phyloP scores from a whole-genome alignment of 1,284 basidiomycete genomes.

The Hemileia vastatrix region DNA sequence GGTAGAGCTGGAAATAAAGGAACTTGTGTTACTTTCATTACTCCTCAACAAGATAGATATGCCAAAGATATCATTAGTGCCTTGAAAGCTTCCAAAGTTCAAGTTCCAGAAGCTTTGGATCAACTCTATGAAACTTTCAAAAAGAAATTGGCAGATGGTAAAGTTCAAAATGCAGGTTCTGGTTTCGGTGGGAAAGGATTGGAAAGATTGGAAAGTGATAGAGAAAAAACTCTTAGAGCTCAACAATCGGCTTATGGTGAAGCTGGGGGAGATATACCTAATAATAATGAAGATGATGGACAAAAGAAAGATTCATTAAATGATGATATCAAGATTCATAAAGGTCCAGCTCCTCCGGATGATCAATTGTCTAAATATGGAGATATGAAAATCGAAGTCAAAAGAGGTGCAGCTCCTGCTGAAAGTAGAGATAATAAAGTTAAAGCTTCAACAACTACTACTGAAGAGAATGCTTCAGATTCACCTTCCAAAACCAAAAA shows the following conservation, averaged over 20 bases:
- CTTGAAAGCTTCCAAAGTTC: constrained; percentile 76
- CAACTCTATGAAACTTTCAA: constrained; percentile 79
- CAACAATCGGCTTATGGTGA: constrained; percentile 40
- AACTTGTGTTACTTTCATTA: constrained; percentile 95
- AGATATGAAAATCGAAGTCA: constrained; percentile 88
- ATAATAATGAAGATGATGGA: constrained; percentile 51
- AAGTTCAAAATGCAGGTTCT: constrained; percentile 78
- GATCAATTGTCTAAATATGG: constrained; percentile 40
- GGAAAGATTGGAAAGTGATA: constrained; percentile 83
- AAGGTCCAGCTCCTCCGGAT: constrained; percentile 1
- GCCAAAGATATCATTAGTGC: constrained; percentile 94
- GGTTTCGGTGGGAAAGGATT: constrained; percentile 97
- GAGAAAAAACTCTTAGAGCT: too few relatives aligned
- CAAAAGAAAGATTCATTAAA: constrained; percentile 48
- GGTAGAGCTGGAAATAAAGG: constrained; percentile 96
- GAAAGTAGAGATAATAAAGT: constrained; percentile 37
- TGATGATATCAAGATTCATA: too few relatives aligned
- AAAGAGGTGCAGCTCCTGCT: constrained; percentile 85
- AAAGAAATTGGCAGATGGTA: constrained; percentile 83
- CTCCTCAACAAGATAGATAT: constrained; percentile 91
- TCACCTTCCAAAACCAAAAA: constrained; percentile 20
- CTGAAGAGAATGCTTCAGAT: constrained; percentile 10
- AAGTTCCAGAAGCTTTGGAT: constrained; percentile 76
- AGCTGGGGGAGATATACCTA: constrained; percentile 42
- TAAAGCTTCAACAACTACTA: constrained; percentile 19